Evolutionary conservation across 2,329 filamentous ascomycete genomes (phyloP), one percentile per base, ranked within the genome.

Genomic region (Scorias spongiosa): DNA sequence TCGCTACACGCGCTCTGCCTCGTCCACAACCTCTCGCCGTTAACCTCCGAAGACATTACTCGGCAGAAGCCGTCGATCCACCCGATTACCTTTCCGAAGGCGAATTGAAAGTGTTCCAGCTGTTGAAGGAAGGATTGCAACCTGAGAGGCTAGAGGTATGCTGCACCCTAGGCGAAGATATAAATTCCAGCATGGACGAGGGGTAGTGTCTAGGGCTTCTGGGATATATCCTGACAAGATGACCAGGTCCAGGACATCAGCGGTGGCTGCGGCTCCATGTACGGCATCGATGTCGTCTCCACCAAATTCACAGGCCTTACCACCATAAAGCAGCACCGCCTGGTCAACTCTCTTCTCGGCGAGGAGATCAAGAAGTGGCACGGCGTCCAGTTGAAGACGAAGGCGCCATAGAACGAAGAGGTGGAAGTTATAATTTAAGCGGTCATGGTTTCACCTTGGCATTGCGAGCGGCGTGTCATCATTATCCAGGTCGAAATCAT

Each of bases 191-290:
- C 37, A 40, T 15, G n/a, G 20, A n/a, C 17, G 29, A 12, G 14
- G 28, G 15, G 12, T 14, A 11, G 10, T 10, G 11, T 37, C 9
- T 17, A 37, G 18, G 10, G 18, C 14, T 18, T 6, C 41, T 20
- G 29, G 17, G 29, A 15, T 15, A 39, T 9, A 15, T 15, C 9
- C 32, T 36, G 32, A 36, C 32, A 15, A 12, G 8, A 10, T n/a
- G 17, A 10, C 20, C 62, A 78, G 61, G 82, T 91, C 9, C 80
- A 81, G 60, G 84, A 93, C 64, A 76, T 91, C 42, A 85, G 80
- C 18, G 84, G 85, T 46, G 84, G 84, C 28, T 93, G 84, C 64
- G 84, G 84, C 9, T 84, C 79, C 57, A 91, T 91, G 85, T 91
- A 91, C 65, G 81, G 78, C 44, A 81, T 93, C 51, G 80, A 88